Evolutionary conservation across 768 basidiomycete genomes (phyloP), one percentile per base, ranked within the genome.

Genomic region (Collybiopsis confluens): DNA sequence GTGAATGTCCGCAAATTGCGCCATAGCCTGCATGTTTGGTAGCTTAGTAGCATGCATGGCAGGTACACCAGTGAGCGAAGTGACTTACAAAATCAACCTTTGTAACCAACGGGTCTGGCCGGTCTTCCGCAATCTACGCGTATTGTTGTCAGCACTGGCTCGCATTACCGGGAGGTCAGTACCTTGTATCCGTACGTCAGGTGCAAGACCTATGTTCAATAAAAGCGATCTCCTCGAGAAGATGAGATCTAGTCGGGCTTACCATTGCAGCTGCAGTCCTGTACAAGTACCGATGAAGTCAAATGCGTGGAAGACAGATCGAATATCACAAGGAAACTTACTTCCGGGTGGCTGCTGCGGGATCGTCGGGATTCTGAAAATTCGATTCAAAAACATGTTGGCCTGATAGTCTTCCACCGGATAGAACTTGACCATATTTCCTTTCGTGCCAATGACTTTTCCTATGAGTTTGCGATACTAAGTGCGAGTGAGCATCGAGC

Each of bases 371-470:
- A n/a, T 71, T 65, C 0, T 61, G 57, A 10, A 69, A 60, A 73
- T 61, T 0, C 67, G 70, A 36, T 67, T 58, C 33, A 78, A 61
- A 65, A 76, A 75, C 20, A 59, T 61, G 15, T 61, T 68, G 0
- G 72, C 68, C 42, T 75, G 72, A 1, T 55, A 47, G 48, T 74
- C 68, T 49, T 75, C 65, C 33, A 69, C 54, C 1, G 61, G 46
- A 23, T 66, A 62, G 58, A 65, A 73, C 16, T 60, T 54, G 2
- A 61, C 60, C 24, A 64, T 52, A 18, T 38, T 51, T 28, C 42
- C 43, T 36, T 45, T 45, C 30, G 48, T 56, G 3, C 55, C 55
- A 20, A 77, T 67, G 35, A 72, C 65, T 3, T 67, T 65, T 5
- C 68, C 66, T 56, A 73, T 63, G 13, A 70, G 63, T 50, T 69